phyloP scores from a whole-genome alignment of 345 rosid species.

The Isatis tinctoria region DNA sequence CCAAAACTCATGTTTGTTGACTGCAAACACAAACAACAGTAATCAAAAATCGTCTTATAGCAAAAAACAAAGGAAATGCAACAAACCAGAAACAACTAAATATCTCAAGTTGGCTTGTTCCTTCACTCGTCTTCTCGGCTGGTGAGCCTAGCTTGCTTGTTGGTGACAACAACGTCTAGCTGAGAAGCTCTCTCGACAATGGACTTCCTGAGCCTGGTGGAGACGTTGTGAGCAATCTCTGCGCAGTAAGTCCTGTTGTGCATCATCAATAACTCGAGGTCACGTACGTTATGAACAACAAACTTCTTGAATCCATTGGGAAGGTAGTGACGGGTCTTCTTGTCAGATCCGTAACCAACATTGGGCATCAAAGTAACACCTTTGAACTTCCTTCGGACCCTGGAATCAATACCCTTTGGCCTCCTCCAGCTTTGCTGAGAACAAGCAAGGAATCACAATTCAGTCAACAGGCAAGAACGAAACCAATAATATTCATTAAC shows the following conservation, averaged over 20 bases:
- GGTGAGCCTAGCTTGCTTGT: conserved; percentile 71
- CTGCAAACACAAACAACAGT: background rate
- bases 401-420: conserved; percentile 86
- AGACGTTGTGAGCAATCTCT: conserved; percentile 78
- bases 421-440: conserved; percentile 71
- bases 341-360: conserved; percentile 76
- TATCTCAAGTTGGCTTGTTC: conserved; percentile 1
- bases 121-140: conserved; percentile 80
- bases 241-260: conserved; percentile 91
- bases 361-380: conserved; percentile 82
- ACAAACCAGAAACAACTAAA: conserved; percentile 18
- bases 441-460: background rate
- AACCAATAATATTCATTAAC: background rate
- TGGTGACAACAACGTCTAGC: conserved; percentile 69
- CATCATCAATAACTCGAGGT: conserved; percentile 88
- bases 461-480: background rate
- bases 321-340: conserved; percentile 76
- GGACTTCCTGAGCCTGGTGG: conserved; percentile 76
- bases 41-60: conserved; percentile 14
- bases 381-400: conserved; percentile 80
- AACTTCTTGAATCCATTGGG: conserved; percentile 87
- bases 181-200: conserved; percentile 82
- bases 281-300: conserved; percentile 65
- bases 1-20: conserved; percentile 19
- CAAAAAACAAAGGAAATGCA: background rate